Base-by-base conservation (phyloP, 139 green algal species). In the Picochlorum sp. region DNA sequence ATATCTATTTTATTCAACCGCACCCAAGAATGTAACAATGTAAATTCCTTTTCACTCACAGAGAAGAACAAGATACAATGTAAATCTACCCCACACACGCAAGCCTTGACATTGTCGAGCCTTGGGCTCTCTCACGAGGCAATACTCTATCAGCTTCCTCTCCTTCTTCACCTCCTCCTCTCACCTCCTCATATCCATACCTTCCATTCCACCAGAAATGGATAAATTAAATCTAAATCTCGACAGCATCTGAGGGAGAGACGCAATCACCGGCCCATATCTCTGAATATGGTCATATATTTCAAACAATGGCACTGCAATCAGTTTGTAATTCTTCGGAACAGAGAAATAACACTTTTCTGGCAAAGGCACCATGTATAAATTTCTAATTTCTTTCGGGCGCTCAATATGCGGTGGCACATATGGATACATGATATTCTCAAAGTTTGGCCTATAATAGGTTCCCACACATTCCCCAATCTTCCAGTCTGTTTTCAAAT, bases 281-380 rank as follows among this genome's bases (percentile, higher is more conserved):
- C 83, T 78, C 9, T 71, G 61, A 10, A 72, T 23, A 67, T 97
- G 95, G 61, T 95, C 91, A 65, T 98, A 96, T 23, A 98, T 77
- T 73, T 98, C 92, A 59, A 96, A 96, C 8, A 98, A 69, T 9
- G 92, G 92, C 24, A 98, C 92, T 1, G 92, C 92, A 23, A 97
- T 61, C 32, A 98, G 78, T 67, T 88, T 90, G 60, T 90, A 73
- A 72, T 98, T 97, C 34, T 87, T 88, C 4, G 92, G 92, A 13
- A 97, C 92, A 69, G 88, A 81, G 68, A 98, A 95, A 75, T 88
- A 90, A 65, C 79, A 83, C 23, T 80, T 84, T 61, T 98, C 92
- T 2, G 88, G 86, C 54, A 98, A 74, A 13, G 79, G 83, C 54
- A 96, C 76, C 3, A 96, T 37, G 55, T 88, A 97, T 16, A 97